These are phyloP conservation scores for Salix arbutifolia DNA, from an alignment of 345 rosid species.

Conservation along the genomic window DNA sequence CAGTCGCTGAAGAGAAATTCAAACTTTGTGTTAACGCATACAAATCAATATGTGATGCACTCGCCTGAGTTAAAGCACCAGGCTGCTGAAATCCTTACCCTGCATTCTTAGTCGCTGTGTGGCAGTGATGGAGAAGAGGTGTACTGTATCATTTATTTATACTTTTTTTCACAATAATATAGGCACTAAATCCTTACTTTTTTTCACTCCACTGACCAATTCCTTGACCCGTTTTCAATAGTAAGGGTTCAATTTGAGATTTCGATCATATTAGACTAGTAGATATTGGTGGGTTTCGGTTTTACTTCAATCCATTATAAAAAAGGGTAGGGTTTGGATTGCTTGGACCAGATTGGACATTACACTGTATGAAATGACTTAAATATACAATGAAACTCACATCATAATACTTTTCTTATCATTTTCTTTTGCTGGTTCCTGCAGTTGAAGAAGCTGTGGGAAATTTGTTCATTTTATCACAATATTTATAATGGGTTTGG, in stretches of 20 bases:
- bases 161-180: neutral
- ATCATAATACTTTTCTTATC: neutral
- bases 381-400: too few species aligned
- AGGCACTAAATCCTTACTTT: neutral
- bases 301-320: neutral
- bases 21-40: conserved; percentile 72
- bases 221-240: neutral
- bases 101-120: neutral
- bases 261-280: neutral
- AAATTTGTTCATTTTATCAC: too few species aligned
- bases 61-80: conserved; percentile 25
- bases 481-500: too few species aligned
- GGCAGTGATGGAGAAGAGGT: neutral
- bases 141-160: neutral
- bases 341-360: neutral
- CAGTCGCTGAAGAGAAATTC: conserved; percentile 78
- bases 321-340: neutral
- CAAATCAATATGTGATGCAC: conserved; percentile 62
- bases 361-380: neutral
- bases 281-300: neutral
- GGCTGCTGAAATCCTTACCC: neutral
- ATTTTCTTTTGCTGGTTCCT: neutral
- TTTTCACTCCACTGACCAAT: neutral
- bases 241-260: neutral
- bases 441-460: neutral